Conservation (phyloP, 768 basidiomycete species). For the Trametes cubensis region DNA sequence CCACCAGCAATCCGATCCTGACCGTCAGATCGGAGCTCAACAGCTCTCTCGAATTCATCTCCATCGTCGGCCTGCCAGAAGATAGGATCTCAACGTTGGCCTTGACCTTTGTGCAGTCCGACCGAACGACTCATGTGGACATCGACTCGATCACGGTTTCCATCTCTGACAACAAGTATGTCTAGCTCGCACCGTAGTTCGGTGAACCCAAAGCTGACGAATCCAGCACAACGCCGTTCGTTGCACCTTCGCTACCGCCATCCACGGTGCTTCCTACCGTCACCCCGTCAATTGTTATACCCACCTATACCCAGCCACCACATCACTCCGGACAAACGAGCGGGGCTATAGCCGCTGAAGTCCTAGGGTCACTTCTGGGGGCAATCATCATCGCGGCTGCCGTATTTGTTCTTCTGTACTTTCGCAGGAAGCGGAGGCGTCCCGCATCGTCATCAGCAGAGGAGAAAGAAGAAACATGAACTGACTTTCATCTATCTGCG, state of each 20-base stretch:
- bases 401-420: neutral
- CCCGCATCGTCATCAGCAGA: slow-evolving; percentile 5
- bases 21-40: slow-evolving; percentile 25
- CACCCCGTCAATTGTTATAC: slow-evolving; percentile 19
- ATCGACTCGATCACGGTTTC: slow-evolving; percentile 26
- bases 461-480: slow-evolving; percentile 4
- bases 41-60: slow-evolving; percentile 22
- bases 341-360: slow-evolving; percentile 27
- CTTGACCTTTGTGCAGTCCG: slow-evolving; percentile 20
- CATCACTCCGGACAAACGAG: slow-evolving; percentile 9
- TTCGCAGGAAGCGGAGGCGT: slow-evolving; percentile 14
- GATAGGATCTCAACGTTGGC: slow-evolving; percentile 26
- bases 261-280: slow-evolving; percentile 18
- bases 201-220: neutral
- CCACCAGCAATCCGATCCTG: slow-evolving; percentile 20
- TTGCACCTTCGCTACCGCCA: slow-evolving; percentile 21
- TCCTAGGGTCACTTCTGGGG: slow-evolving; percentile 25
- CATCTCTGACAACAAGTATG: slow-evolving; percentile 25
- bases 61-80: slow-evolving; percentile 23
- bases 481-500: neutral
- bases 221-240: slow-evolving; percentile 24
- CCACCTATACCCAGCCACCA: slow-evolving; percentile 1
- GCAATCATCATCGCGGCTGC: slow-evolving; percentile 9
- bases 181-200: neutral
- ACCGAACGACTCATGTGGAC: slow-evolving; percentile 19